A percentile compares a stretch with the other conserved stretches of the same genome.
Conservation (phyloP, 2,329 filamentous ascomycete genomes). For the Aspergillus ustus region DNA sequence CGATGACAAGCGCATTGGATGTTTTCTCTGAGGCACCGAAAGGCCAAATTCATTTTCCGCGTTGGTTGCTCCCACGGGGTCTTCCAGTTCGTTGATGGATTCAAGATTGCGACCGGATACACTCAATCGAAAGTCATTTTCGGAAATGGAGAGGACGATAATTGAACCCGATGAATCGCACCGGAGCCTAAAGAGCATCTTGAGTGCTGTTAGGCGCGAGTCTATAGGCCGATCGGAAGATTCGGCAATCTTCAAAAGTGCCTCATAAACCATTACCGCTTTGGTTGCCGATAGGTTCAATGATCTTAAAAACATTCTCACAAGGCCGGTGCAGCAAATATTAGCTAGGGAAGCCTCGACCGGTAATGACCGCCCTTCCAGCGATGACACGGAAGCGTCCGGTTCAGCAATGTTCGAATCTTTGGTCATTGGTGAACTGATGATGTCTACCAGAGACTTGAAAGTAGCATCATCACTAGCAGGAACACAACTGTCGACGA, state of each 20-base stretch:
- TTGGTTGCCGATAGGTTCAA: slow-evolving; percentile 71
- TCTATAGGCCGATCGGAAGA: slow-evolving; percentile 66
- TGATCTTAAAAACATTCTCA: slow-evolving; percentile 75
- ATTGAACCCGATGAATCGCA: slow-evolving; percentile 81
- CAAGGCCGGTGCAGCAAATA: slow-evolving; percentile 71
- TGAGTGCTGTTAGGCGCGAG: slow-evolving; percentile 74
- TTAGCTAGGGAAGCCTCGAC: slow-evolving; percentile 53
- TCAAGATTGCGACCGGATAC: slow-evolving; percentile 69
- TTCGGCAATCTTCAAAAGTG: slow-evolving; percentile 67
- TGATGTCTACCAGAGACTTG: slow-evolving; percentile 36
- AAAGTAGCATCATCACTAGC: slow-evolving; percentile 38
- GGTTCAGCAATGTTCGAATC: slow-evolving; percentile 36
- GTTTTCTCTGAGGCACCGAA: slow-evolving; percentile 33
- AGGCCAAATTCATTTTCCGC: slow-evolving; percentile 43
- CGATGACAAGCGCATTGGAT: slow-evolving; percentile 37
- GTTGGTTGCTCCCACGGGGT: slow-evolving; percentile 40
- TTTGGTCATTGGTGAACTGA: slow-evolving; percentile 42
- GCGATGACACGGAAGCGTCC: slow-evolving; percentile 45
- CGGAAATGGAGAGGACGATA: slow-evolving; percentile 70
- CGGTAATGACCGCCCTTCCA: slow-evolving; percentile 37
- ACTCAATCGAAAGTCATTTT: slow-evolving; percentile 74
- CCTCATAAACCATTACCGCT: slow-evolving; percentile 64
- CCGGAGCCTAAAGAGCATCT: slow-evolving; percentile 78
- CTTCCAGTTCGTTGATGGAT: slow-evolving; percentile 51
- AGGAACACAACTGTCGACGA: slow-evolving; percentile 39